phyloP scores from a whole-genome alignment of 768 basidiomycete species.

The Chiua virens region DNA sequence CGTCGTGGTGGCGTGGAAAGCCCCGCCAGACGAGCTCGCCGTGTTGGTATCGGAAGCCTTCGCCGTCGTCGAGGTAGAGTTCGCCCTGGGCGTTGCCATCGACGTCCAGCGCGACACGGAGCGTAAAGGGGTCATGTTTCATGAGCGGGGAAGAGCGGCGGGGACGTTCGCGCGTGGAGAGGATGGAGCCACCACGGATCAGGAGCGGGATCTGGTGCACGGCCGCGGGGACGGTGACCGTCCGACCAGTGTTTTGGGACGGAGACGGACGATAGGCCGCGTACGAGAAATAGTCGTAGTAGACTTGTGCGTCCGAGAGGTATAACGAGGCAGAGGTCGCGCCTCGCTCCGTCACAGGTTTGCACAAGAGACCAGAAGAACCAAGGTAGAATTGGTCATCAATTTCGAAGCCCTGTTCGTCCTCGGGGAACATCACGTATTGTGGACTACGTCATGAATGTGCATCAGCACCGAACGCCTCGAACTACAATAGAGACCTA shows the following conservation, averaged over 20 bases:
- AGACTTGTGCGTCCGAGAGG: constrained; percentile 86
- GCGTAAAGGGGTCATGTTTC: constrained; percentile 91
- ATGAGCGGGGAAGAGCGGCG: constrained; percentile 84
- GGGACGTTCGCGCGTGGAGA: constrained; percentile 85
- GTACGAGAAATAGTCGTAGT: constrained; percentile 90
- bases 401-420: constrained; percentile 78
- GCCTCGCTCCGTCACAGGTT: constrained; percentile 81
- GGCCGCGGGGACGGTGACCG: constrained; percentile 75
- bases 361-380: constrained; percentile 83
- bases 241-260: constrained; percentile 49
- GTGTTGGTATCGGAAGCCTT: constrained; percentile 67
- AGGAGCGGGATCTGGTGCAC: constrained; percentile 82
- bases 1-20: constrained; percentile 57
- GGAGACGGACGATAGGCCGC: constrained; percentile 60
- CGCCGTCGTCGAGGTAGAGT: constrained; percentile 94
- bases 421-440: constrained; percentile 90
- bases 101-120: constrained; percentile 77
- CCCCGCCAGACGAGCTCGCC: constrained; percentile 86
- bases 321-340: constrained; percentile 73
- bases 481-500: constrained; percentile 31
- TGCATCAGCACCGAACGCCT: neutral
- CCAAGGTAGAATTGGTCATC: constrained; percentile 97
- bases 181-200: constrained; percentile 87
- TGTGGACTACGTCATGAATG: constrained; percentile 68
- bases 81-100: constrained; percentile 67